phyloP scores from a whole-genome alignment of 148 eudicot genomes.

The Silene conica region DNA sequence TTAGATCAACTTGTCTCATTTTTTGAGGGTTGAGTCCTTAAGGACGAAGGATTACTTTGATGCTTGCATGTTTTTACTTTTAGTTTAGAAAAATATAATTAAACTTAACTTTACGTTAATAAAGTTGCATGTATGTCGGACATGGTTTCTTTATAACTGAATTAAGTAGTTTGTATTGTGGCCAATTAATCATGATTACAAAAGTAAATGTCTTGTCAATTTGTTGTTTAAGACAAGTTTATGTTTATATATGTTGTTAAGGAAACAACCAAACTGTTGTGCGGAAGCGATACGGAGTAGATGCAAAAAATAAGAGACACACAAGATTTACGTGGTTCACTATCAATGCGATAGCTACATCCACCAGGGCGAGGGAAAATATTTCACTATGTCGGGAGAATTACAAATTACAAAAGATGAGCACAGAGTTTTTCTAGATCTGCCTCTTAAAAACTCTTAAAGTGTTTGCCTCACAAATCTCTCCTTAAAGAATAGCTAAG shows the following conservation, averaged over 20 bases:
- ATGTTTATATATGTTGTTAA: not conserved
- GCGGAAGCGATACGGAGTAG: too few relatives aligned
- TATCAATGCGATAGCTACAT: too few relatives aligned
- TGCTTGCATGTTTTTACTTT: constrained; percentile 9
- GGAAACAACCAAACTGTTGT: not conserved
- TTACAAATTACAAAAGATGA: too few relatives aligned
- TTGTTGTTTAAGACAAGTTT: not conserved
- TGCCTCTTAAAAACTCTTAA: too few relatives aligned
- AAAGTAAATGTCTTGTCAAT: not conserved
- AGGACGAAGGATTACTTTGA: constrained; percentile 22
- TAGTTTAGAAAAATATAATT: constrained; percentile 8
- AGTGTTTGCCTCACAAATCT: too few relatives aligned
- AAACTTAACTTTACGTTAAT: not conserved
- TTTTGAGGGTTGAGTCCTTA: constrained; percentile 13
- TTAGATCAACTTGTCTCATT: constrained; percentile 6
- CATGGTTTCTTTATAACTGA: not conserved
- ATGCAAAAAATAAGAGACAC: too few relatives aligned
- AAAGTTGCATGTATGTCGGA: not conserved
- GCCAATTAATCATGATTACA: not conserved
- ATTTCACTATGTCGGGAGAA: too few relatives aligned
- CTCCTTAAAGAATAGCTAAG: too few relatives aligned
- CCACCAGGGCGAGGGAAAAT: too few relatives aligned
- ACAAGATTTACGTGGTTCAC: too few relatives aligned
- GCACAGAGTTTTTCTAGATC: too few relatives aligned
- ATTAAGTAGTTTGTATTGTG: not conserved